Percentiles rank a stretch among this genome's conserved stretches.
phyloP scores from a whole-genome alignment of 331 rosid genomes.

The Telfairia occidentalis region DNA sequence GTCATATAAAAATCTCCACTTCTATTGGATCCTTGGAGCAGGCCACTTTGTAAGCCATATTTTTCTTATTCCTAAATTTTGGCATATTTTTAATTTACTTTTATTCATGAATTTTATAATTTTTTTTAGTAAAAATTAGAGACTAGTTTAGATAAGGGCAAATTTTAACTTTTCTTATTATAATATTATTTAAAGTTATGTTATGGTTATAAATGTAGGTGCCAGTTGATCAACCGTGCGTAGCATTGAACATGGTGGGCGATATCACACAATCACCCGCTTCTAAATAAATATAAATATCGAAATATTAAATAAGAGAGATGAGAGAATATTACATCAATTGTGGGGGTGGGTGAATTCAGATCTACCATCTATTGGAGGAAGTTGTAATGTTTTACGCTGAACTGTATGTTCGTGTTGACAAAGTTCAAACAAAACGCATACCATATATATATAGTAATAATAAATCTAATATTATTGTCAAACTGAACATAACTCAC shows the following conservation, averaged over 20 bases:
- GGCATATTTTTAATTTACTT: no score
- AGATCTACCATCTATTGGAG: no score
- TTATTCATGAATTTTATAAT: neutral
- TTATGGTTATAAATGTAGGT: neutral
- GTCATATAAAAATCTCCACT: constrained; percentile 57
- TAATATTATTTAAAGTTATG: neutral
- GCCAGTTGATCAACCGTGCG: constrained; percentile 11
- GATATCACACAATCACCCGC: constrained; percentile 2
- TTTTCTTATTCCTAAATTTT: neutral
- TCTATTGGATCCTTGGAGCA: constrained; percentile 95
- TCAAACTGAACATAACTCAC: no score
- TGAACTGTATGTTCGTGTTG: no score
- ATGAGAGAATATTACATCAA: no score
- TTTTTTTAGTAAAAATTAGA: neutral
- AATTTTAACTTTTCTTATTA: neutral
- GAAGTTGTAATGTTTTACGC: no score
- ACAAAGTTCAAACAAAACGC: no score
- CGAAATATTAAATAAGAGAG: no score
- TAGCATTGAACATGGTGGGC: neutral
- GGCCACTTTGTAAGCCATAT: constrained; percentile 88
- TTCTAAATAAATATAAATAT: no score
- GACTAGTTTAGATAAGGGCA: neutral
- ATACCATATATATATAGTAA: no score
- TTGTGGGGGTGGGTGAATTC: no score
- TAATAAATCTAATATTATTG: no score